These are phyloP conservation scores for Pestalotiopsis sp. DNA, from an alignment of 2,329 filamentous ascomycete species.

Conservation along the genomic window DNA sequence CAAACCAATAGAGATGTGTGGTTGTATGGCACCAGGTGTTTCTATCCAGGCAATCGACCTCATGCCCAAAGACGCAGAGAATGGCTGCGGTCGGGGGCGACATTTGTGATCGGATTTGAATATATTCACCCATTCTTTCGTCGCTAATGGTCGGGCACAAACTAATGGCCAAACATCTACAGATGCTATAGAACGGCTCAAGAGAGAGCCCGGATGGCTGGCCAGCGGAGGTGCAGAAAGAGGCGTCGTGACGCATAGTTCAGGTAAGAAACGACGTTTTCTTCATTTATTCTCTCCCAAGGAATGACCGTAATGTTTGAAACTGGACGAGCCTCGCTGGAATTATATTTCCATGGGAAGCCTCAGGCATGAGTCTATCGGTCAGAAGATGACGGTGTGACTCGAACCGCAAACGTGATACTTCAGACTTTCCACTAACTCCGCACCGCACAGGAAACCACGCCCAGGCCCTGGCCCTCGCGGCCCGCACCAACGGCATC, in stretches of 20 bases:
- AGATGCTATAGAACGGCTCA: slow-evolving; percentile 72
- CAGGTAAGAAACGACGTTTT: slow-evolving; percentile 54
- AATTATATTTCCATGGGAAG: too few relatives aligned
- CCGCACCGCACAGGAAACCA: slow-evolving; percentile 72
- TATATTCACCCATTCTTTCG: background rate
- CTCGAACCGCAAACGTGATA: too few relatives aligned
- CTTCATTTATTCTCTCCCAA: background rate
- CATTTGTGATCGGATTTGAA: too few relatives aligned
- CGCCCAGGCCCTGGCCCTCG: slow-evolving; percentile 87
- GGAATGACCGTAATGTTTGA: background rate
- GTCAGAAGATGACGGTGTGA: too few relatives aligned
- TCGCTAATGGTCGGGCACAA: background rate
- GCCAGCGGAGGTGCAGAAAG: slow-evolving; percentile 59
- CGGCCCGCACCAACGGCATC: slow-evolving; percentile 72
- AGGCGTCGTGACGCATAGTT: slow-evolving; percentile 89
- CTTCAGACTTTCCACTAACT: too few relatives aligned
- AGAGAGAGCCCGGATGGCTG: slow-evolving; percentile 62
- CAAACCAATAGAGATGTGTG: too few relatives aligned
- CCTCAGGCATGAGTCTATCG: too few relatives aligned
- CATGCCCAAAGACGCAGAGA: too few relatives aligned
- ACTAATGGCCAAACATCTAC: background rate
- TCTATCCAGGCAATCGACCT: too few relatives aligned
- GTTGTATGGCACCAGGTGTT: too few relatives aligned
- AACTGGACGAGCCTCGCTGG: too few relatives aligned
- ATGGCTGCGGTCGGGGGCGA: too few relatives aligned